Conservation (phyloP, 495 filamentous ascomycete species). For the Hypoxylon intermedium region DNA sequence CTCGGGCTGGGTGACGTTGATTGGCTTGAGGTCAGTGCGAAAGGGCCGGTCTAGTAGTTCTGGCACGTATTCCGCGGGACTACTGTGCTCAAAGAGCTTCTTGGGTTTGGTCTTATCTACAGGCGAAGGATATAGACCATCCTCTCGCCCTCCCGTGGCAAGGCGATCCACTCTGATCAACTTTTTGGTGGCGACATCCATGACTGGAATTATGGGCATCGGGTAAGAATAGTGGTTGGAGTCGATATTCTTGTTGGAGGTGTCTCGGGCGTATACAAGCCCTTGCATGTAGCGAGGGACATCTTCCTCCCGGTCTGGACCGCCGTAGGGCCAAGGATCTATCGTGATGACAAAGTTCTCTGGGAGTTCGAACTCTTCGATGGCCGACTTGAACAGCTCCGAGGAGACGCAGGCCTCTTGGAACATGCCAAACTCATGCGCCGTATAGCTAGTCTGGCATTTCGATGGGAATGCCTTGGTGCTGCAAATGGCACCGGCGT, state of each 20-base stretch:
- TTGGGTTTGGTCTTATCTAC: conserved; percentile 33
- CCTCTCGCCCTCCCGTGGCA: conserved; percentile 52
- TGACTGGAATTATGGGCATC: conserved; percentile 62
- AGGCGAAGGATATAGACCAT: conserved; percentile 31
- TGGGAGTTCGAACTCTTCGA: conserved; percentile 68
- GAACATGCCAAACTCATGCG: conserved; percentile 68
- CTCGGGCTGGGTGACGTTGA: conserved; percentile 60
- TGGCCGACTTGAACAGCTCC: conserved; percentile 65
- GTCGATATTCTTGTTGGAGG: conserved; percentile 55
- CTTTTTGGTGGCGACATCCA: conserved; percentile 60
- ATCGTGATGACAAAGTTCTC: conserved; percentile 69
- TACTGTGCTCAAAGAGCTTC: conserved; percentile 52
- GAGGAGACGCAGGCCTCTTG: conserved; percentile 66
- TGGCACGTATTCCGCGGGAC: conserved; percentile 59
- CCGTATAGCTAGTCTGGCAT: conserved; percentile 66
- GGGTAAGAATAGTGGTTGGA: conserved; percentile 65
- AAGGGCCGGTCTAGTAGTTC: conserved; percentile 54
- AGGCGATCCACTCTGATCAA: conserved; percentile 61
- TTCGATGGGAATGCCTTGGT: conserved; percentile 64
- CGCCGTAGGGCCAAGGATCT: conserved; percentile 76
- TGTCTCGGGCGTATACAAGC: conserved; percentile 58
- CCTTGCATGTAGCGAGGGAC: conserved; percentile 59
- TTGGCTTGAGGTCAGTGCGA: conserved; percentile 58
- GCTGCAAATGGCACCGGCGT: conserved; percentile 52
- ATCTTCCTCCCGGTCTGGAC: conserved; percentile 64